These are phyloP conservation scores for Apodospora peruviana DNA, from an alignment of 495 filamentous ascomycete genomes.

Conservation along the genomic window DNA sequence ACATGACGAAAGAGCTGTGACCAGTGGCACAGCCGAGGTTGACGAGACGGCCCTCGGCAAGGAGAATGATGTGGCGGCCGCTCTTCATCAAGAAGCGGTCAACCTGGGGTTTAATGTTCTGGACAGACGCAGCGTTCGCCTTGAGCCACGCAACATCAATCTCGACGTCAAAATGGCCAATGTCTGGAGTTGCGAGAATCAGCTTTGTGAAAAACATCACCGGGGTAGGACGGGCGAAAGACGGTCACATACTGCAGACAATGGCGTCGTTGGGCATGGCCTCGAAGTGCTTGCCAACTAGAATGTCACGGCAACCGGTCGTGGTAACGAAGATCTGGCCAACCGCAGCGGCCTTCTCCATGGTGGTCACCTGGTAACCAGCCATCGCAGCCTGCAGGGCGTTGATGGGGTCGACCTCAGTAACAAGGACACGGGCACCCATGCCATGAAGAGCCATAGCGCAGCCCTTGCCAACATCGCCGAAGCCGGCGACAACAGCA, in stretches of 20 bases:
- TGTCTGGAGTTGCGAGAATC: conserved; percentile 52
- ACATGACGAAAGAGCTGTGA: conserved; percentile 99
- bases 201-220: conserved; percentile 7
- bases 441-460: conserved; percentile 91
- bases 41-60: conserved; percentile 97
- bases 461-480: conserved; percentile 99
- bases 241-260: conserved; percentile 75
- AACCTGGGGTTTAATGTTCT: conserved; percentile 99
- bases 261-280: conserved; percentile 98
- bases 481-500: conserved; percentile 93
- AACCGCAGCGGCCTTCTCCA: conserved; percentile 83
- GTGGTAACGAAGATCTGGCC: conserved; percentile 99
- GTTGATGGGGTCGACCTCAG: conserved; percentile 99
- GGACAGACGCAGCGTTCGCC: conserved; percentile 79
- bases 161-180: conserved; percentile 99
- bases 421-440: conserved; percentile 95
- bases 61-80: conserved; percentile 95
- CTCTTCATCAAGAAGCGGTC: conserved; percentile 93
- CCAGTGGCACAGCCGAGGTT: conserved; percentile 98
- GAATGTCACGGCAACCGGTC: conserved; percentile 97
- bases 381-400: conserved; percentile 97
- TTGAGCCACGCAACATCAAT: conserved; percentile 99
- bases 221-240: neutral
- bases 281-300: conserved; percentile 89
- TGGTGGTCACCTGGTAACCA: conserved; percentile 92